A percentile compares a stretch with the other conserved stretches of the same genome.
Conservation (phyloP, 768 basidiomycete genomes). For the Pulveroboletus sp. region DNA sequence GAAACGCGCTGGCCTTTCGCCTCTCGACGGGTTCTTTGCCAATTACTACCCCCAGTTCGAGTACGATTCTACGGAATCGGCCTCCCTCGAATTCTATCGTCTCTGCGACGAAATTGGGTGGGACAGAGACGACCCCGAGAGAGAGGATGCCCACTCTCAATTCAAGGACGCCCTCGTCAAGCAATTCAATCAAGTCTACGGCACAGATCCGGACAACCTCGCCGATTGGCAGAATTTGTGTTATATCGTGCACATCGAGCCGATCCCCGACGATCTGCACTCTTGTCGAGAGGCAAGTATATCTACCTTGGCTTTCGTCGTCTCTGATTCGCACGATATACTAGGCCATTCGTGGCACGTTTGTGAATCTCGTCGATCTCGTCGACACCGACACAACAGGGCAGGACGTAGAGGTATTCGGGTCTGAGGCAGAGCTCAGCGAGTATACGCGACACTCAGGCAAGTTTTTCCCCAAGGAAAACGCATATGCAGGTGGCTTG, state of each 20-base stretch:
- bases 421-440: slow-evolving; percentile 6
- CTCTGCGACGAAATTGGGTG: slow-evolving; percentile 11
- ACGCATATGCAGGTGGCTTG: slow-evolving; percentile 14
- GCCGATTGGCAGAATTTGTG: slow-evolving; percentile 11
- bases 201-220: slow-evolving; percentile 2
- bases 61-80: slow-evolving; percentile 5
- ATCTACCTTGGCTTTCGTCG: too few relatives aligned
- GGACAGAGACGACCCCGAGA: neutral
- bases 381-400: slow-evolving; percentile 11
- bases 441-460: slow-evolving; percentile 4
- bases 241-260: neutral
- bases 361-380: slow-evolving; percentile 20
- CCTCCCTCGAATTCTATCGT: slow-evolving; percentile 15
- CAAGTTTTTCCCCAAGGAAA: slow-evolving; percentile 15
- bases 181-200: slow-evolving; percentile 16
- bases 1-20: neutral
- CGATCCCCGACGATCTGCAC: slow-evolving; percentile 2
- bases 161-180: slow-evolving; percentile 14
- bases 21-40: slow-evolving; percentile 3
- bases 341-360: neutral
- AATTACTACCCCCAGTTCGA: neutral
- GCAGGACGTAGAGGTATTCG: neutral
- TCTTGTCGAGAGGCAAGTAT: slow-evolving; percentile 11
- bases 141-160: neutral
- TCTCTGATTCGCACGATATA: neutral